Conservation (phyloP, 1,284 basidiomycete species). For the Marasmius fiardii region DNA sequence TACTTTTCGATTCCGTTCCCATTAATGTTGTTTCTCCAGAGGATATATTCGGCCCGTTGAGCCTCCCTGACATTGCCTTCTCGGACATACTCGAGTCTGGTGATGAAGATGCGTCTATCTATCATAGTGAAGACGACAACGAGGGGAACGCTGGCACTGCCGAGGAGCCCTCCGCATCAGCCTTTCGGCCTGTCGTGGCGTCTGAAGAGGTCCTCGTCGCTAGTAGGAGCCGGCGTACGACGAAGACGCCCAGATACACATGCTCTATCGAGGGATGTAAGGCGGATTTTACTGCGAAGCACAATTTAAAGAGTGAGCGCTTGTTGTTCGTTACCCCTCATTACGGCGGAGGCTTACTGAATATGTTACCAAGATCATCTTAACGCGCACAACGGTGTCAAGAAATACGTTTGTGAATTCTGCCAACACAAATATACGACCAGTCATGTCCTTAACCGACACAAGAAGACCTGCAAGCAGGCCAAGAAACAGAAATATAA, state of each 20-base stretch:
- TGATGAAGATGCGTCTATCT: not conserved
- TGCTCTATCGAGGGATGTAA: not conserved
- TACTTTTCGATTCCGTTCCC: no score
- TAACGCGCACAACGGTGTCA: slow-evolving; percentile 1
- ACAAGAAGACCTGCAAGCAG: not conserved
- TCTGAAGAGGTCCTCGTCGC: slow-evolving; percentile 5
- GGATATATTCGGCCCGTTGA: not conserved
- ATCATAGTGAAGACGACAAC: not conserved
- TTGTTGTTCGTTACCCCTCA: not conserved
- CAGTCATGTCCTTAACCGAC: not conserved
- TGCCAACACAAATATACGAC: not conserved
- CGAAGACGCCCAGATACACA: not conserved
- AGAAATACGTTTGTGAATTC: not conserved
- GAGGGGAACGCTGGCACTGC: not conserved
- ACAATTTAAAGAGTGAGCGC: slow-evolving; percentile 6
- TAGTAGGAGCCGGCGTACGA: slow-evolving; percentile 4
- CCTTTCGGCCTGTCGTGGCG: not conserved
- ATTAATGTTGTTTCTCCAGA: not conserved
- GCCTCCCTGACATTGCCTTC: not conserved
- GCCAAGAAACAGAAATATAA: not conserved
- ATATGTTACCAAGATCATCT: not conserved
- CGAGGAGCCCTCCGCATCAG: not conserved
- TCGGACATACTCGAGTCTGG: not conserved
- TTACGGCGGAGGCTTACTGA: not conserved
- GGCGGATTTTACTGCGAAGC: slow-evolving; percentile 5